Evolutionary conservation across 2,329 filamentous ascomycete species (phyloP), one percentile per base, ranked within the genome.

Genomic region (Exserohilum turcica): DNA sequence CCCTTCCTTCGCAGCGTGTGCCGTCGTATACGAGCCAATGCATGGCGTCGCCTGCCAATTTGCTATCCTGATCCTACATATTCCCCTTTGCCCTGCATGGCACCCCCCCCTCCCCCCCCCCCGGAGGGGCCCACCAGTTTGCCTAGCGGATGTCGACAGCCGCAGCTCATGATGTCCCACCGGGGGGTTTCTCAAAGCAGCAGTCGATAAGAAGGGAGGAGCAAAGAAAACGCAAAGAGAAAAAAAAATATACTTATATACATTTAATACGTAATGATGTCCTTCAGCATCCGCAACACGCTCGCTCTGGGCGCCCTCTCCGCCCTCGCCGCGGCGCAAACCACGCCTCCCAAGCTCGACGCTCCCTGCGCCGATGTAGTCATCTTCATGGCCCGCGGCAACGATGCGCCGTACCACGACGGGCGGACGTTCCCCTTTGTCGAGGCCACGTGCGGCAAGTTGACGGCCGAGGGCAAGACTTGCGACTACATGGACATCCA

Each of bases 291-390:
- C n/a, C 59, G 62, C 52, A 63, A 56, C 54, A 51, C 54, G 24
- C 50, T 66, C 33, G 48, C 51, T 32, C 43, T 60, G 36, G 59
- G 57, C 56, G 58, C 61, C 36, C 42, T 67, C 43, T 54, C 63
- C 24, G 57, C 57, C 32, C 46, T 52, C 7, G 37, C 36, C 13
- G 43, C 43, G 6, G 49, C 49, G 28, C 43, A 52, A 15, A 72
- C 65, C 42, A 71, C 75, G 61, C 36, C 57, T 35, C 61, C 62
- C 38, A 65, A 65, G 56, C 56, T 58, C 51, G 54, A 60, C 39
- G 63, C 63, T 27, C 27, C 48, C 39, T 65, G 63, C 33, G 48
- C 50, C 36, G 63, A 64, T 59, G 61, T 58, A 43, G 56, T 61
- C 45, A 61, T 65, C 40, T 64, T 65, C 47, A 61, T 63, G 57